Percentiles rank a stretch among this genome's conserved stretches.
These are phyloP conservation scores for Verbascum thapsus DNA, from an alignment of 257 asterid genomes.

Conservation along the genomic window DNA sequence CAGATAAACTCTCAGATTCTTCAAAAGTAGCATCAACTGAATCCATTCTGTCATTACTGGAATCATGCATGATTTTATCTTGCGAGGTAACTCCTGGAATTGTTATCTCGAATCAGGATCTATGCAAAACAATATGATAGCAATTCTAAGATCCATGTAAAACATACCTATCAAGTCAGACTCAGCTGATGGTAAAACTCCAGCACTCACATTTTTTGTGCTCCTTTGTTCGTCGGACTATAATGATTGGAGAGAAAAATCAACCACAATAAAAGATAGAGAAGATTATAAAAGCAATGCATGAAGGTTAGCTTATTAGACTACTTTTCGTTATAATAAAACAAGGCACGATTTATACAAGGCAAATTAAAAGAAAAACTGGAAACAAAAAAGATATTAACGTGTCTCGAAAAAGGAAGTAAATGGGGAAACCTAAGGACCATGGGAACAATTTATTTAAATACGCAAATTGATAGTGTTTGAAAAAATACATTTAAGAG, in stretches of 20 bases:
- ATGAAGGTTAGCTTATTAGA: conserved; percentile 10
- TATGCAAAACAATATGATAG: conserved; percentile 1
- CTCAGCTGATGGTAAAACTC: conserved; percentile 35
- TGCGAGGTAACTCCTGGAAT: conserved; percentile 44
- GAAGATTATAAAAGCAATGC: background rate
- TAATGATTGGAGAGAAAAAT: conserved; percentile 29
- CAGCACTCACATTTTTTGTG: conserved; percentile 30
- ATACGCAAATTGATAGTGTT: no score
- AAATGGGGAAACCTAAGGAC: no score
- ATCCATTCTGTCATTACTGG: conserved; percentile 31
- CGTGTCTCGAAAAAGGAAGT: conserved; percentile 1
- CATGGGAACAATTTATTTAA: no score
- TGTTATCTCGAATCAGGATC: conserved; percentile 29
- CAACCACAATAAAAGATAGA: conserved; percentile 11
- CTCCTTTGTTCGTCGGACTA: conserved; percentile 41
- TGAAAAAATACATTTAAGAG: conserved; percentile 37
- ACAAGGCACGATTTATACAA: conserved; percentile 13
- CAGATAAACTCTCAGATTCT: conserved; percentile 73
- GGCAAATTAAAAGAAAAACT: conserved; percentile 13
- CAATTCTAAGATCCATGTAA: conserved; percentile 7
- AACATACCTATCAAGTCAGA: conserved; percentile 44
- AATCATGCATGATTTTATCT: conserved; percentile 30
- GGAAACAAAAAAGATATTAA: background rate
- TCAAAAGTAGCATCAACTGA: conserved; percentile 48
- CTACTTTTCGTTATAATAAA: background rate